Base-by-base conservation (phyloP, 352 stramenopile species). In the Saprolegnia diclina region DNA sequence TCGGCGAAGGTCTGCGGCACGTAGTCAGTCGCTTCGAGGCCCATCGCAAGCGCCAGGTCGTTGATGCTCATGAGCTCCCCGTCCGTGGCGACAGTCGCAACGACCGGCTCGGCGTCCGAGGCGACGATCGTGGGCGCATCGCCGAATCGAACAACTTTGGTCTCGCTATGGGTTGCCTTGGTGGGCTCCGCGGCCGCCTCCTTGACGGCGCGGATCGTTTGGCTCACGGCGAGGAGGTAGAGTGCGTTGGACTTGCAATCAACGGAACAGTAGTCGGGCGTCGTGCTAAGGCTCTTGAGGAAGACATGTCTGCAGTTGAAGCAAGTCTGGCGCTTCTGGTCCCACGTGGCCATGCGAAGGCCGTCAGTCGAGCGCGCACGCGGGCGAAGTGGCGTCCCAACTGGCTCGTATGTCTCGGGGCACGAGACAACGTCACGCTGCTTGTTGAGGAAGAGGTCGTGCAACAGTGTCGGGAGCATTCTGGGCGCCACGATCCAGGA, bases 231-330 rank as follows among this genome's bases (percentile, higher is more conserved):
- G 54, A 82, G 74, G 29, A 94, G 72, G 76, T 94, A 94, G 5
- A 76, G 66, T 45, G 85, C 87, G 76, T 94, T 94, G 29, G 86
- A 91, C 76, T 94, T 94, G 83, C 86, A 94, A 74, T 94, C 86
- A 50, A 94, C 82, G 5, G 86, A 94, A 79, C 86, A 94, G 65
- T 84, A 94, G 74, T 82, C 83, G 5, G 76, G 61, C 72, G 90
- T 78, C 46, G 77, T 74, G 55, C 81, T 91, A 19, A 90, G 71
- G 45, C 82, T 91, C 76, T 91, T 92, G 69, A 94, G 77, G 72
- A 91, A 94, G 67, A 94, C 89, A 69, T 85, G 83, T 52, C 81
- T 75, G 76, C 86, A 94, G 76, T 94, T 94, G 67, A 59, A 55
- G 77, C 86, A 94, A 74, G 90, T 91, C 22, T 88, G 80, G 65